phyloP scores from a whole-genome alignment of 345 rosid genomes.

The Theobroma cacao region DNA sequence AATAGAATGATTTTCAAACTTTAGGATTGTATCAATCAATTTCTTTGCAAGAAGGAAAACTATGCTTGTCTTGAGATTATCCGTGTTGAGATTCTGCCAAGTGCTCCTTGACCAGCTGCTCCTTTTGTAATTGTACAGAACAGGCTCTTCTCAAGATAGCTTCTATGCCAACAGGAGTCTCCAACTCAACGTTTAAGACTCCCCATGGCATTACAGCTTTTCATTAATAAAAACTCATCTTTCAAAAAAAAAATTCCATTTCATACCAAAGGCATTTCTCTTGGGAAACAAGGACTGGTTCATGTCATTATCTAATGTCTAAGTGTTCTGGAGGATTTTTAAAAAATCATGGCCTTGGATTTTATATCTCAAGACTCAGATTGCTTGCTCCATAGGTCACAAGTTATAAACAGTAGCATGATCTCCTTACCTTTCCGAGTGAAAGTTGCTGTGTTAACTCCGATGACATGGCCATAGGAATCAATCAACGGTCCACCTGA shows the following conservation, averaged over 20 bases:
- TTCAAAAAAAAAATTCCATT: no score
- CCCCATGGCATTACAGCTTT: no score
- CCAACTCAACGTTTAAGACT: no score
- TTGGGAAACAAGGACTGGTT: no score
- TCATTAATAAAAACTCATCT: no score
- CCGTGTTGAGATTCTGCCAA: no score
- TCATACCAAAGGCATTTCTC: no score
- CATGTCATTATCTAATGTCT: not conserved
- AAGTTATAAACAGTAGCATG: not conserved
- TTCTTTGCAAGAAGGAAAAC: not conserved
- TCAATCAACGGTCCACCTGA: slow-evolving; percentile 80
- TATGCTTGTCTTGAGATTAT: no score
- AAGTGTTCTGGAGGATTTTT: not conserved
- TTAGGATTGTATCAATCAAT: not conserved
- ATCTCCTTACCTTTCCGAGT: slow-evolving; percentile 68
- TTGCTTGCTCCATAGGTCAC: not conserved
- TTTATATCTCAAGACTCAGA: not conserved
- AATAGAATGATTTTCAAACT: not conserved
- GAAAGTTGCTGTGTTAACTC: slow-evolving; percentile 86
- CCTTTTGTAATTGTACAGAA: no score
- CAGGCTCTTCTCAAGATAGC: no score
- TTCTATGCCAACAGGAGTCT: no score
- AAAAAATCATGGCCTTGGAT: not conserved
- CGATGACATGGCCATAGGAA: slow-evolving; percentile 80
- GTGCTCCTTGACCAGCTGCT: no score